Percentiles rank a stretch among this genome's conserved stretches.
These are phyloP conservation scores for Trypanosoma scelopori DNA, from an alignment of 208 protist species.

Conservation along the genomic window DNA sequence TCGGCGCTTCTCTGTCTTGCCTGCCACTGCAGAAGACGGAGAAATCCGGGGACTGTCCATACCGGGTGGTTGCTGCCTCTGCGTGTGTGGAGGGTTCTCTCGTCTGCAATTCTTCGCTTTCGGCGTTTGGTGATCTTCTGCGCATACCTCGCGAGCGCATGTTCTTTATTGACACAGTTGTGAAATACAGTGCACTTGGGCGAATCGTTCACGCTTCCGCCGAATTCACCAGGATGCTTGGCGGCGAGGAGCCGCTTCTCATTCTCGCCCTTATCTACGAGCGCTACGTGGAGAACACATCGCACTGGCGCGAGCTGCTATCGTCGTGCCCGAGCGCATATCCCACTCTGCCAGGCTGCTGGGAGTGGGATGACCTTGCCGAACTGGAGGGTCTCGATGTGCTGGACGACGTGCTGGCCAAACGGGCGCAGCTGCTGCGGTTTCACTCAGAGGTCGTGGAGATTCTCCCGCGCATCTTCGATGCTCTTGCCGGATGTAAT, in stretches of 20 bases:
- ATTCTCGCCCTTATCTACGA: constrained; percentile 83
- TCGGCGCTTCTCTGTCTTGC: neutral
- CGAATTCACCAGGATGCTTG: constrained; percentile 38
- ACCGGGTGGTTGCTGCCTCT: constrained; percentile 13
- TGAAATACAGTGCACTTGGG: constrained; percentile 53
- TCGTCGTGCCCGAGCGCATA: constrained; percentile 53
- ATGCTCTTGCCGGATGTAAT: constrained; percentile 25
- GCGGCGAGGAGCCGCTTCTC: constrained; percentile 74
- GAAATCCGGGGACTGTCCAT: neutral
- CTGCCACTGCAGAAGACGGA: neutral
- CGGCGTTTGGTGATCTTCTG: constrained; percentile 59
- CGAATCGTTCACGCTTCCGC: constrained; percentile 38
- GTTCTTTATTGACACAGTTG: constrained; percentile 66
- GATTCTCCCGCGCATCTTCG: constrained; percentile 42
- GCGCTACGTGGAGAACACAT: constrained; percentile 48
- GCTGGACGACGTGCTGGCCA: constrained; percentile 74
- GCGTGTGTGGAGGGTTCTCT: constrained; percentile 67
- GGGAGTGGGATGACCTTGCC: constrained; percentile 56
- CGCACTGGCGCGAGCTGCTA: constrained; percentile 72
- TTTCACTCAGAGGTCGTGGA: constrained; percentile 47
- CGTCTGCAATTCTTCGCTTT: constrained; percentile 47
- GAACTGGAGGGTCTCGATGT: constrained; percentile 80
- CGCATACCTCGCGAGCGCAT: constrained; percentile 66
- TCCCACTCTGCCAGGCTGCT: constrained; percentile 74
- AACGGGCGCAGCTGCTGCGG: constrained; percentile 43